Evolutionary conservation across 2,329 filamentous ascomycete species (phyloP).

Genomic region (Diaporthe longicolla): DNA sequence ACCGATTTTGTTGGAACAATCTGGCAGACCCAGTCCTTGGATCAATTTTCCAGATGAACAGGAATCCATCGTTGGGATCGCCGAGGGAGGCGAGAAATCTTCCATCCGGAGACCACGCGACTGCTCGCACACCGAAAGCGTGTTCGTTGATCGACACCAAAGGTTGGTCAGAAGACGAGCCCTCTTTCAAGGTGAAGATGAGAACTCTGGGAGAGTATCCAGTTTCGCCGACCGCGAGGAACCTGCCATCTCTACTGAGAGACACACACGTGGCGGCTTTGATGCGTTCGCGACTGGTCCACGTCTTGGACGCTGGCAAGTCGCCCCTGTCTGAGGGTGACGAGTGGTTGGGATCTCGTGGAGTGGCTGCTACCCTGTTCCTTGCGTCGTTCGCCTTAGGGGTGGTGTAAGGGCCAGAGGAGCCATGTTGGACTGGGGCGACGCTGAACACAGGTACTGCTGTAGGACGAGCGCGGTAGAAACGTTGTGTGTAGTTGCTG

Average conservation of each 20-base stretch:
- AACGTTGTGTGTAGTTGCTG: constrained; percentile 80
- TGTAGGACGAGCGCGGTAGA: constrained; percentile 88
- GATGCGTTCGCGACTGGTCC: constrained; percentile 91
- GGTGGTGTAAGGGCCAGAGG: constrained; percentile 67
- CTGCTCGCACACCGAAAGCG: constrained; percentile 86
- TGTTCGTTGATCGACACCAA: constrained; percentile 91
- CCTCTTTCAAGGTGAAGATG: constrained; percentile 88
- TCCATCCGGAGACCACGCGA: constrained; percentile 91
- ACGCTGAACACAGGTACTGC: constrained; percentile 76
- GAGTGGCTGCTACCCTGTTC: constrained; percentile 64
- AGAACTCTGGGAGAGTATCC: constrained; percentile 93
- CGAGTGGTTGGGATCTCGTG: constrained; percentile 64
- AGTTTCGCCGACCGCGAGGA: constrained; percentile 93
- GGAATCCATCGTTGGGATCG: constrained; percentile 90
- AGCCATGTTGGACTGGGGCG: constrained; percentile 64
- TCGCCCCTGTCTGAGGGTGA: constrained; percentile 70
- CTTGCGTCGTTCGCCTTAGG: constrained; percentile 75
- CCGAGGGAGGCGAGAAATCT: constrained; percentile 91
- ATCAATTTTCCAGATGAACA: constrained; percentile 92
- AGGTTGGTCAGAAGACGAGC: constrained; percentile 83
- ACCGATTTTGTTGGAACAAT: constrained; percentile 89
- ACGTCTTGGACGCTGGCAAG: constrained; percentile 76
- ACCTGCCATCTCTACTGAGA: constrained; percentile 88
- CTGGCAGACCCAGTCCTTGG: constrained; percentile 84
- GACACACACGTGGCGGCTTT: constrained; percentile 94